Base-by-base conservation (phyloP, 2,329 filamentous ascomycete species). In the Phyllosticta citriasiana region DNA sequence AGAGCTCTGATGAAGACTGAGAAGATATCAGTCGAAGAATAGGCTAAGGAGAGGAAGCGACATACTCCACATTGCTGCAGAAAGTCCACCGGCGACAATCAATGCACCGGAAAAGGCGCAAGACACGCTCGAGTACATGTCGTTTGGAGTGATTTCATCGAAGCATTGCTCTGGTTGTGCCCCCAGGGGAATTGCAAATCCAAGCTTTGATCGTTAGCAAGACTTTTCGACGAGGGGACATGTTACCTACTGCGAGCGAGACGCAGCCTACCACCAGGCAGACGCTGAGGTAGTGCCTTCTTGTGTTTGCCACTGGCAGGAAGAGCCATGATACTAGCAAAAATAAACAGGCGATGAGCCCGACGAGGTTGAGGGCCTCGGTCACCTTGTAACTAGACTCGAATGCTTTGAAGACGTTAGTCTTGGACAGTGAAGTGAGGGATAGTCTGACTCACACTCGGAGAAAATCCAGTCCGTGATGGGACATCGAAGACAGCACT, bases 401-500 rank as follows among this genome's bases (percentile, higher is more conserved):
- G 67, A 86, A 82, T 24, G 76, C 82, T 79, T 4, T 54, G 7
- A 14, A 14, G 3, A 19, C 50, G 68, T 67, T 63, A 66, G 59
- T 19, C 26, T 53, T 35, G 22, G 1, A 40, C 57, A 7, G 53
- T 24, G 33, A 60, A 54, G 33, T 25, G 19, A 33, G 4, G 19
- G 4, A n/a, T 16, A n/a, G 57, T 35, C 47, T 22, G n/a, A 57
- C 76, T 67, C 71, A 85, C 82, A 76, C 63, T 83, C 76, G 24
- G 80, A 79, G 67, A 87, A 88, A 52, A 83, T 75, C 87, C 88
- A 97, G 62, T 93, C 84, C 10, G 88, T 88, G 69, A 89, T 80
- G 33, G 94, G 94, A 73, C 94, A 99, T 64, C 94, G 94, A 62
- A 99, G 75, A 73, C 94, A 99, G 73, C 94, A 99, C 40, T 78